Base-by-base conservation (phyloP, 2,329 filamentous ascomycete species). In the Pestalotiopsis sp. region DNA sequence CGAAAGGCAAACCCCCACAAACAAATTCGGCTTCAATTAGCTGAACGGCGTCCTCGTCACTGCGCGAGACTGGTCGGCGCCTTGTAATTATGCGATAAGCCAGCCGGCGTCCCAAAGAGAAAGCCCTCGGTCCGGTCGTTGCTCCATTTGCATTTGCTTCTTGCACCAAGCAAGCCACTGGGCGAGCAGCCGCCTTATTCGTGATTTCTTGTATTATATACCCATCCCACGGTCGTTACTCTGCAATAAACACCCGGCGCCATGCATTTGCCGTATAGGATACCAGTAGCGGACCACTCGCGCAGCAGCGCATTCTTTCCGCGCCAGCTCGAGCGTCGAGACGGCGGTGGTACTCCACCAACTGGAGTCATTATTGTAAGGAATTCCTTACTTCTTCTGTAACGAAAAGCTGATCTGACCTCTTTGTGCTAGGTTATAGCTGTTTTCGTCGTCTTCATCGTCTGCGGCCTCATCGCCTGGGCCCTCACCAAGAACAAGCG, bases 241-340 rank as follows among this genome's bases (percentile, higher is more conserved):
- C 31, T 27, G 52, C 12, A 25, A 62, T 36, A 12, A 13, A 25
- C 3, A 20, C 23, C 14, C n/a, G 13, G 25, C 65, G 61, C 17
- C 20, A 67, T 67, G 65, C 65, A 49, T 61, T n/a, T 67, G 14
- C 56, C 65, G 3, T 61, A 59, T 31, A 31, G 65, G 65, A 67
- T 61, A 67, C 27, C 14, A 14, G 20, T 45, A 36, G 17, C 65
- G 27, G 56, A 25, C 17, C 36, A 49, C 17, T 66, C 31, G 31
- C n/a, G 45, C 13, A n/a, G 17, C 41, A 65, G 23, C 39, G 38
- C 20, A 23, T 25, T 52, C 4, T 27, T 13, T 23, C n/a, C 4
- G 41, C 62, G 38, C 31, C 31, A 49, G 62, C 14, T 65, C 25
- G 17, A 14, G 61, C 27, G 27, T 31, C 36, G 17, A 36, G 62